Evolutionary conservation across 2,329 filamentous ascomycete genomes (phyloP), one percentile per base, ranked within the genome.

Genomic region (Trichoderma aggressivum): DNA sequence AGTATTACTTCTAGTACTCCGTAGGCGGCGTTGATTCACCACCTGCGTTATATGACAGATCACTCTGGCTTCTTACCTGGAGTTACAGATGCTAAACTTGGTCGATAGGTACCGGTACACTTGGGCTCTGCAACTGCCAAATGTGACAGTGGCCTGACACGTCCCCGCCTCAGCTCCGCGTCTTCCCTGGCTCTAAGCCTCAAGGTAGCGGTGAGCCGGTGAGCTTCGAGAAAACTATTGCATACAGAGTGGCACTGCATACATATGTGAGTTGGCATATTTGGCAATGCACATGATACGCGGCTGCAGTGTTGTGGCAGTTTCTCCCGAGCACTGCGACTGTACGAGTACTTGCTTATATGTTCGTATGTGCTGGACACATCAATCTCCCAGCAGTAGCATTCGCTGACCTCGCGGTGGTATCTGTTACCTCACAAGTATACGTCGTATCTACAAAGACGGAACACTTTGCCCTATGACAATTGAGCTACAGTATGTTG

Each of bases 141-240:
- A 59, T 59, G 53, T n/a, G 50, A 67, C 53, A 67, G 26, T 58
- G 64, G 50, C 53, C 64, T 67, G 53, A 67, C 53, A 67, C 14
- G 53, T 30, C 55, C 34, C 53, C 64, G 64, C 64, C 36, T 67
- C 53, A 59, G 50, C 53, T 50, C 21, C 26, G 47, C n/a, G 34
- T 67, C 53, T 24, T 58, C 12, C 50, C 64, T 59, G 24, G 61
- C 39, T 47, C 39, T 63, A 36, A 47, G 39, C 60, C 60, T 39
- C 61, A 50, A 59, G 53, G 32, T 67, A 59, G 64, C 64, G 64
- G 64, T 67, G 64, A 67, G 64, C 24, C 36, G 64, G 64, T 47
- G 53, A 67, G 64, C 64, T 67, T 67, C 64, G 34, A 67, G 64
- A 67, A 67, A 32, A 34, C 16, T 30, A 39, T 39, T 59, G 53